These are phyloP conservation scores for Phytophthora sp. DNA, from an alignment of 352 stramenopile genomes.

Conservation along the genomic window DNA sequence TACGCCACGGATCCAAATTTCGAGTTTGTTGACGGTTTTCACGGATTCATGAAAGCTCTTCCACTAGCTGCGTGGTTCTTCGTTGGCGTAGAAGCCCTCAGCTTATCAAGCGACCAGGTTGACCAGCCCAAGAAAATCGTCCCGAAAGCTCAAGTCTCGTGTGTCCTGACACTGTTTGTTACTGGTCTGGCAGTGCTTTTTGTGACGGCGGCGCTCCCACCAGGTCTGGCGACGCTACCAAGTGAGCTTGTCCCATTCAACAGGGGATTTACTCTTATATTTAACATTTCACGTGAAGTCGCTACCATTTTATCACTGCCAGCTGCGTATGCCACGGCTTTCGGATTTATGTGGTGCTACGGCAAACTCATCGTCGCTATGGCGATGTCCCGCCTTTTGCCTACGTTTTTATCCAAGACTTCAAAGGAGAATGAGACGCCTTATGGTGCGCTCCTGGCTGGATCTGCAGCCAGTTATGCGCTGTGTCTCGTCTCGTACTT, in stretches of 20 bases:
- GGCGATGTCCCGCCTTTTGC: conserved; percentile 50
- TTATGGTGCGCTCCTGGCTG: conserved; percentile 28
- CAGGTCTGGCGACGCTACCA: conserved; percentile 27
- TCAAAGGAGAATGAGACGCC: conserved; percentile 28
- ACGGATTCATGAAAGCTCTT: conserved; percentile 40
- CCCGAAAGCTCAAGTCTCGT: conserved; percentile 47
- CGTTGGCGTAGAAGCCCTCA: conserved; percentile 50
- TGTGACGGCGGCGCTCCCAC: conserved; percentile 40
- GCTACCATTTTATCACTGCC: conserved; percentile 51
- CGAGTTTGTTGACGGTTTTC: conserved; percentile 26
- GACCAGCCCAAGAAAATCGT: conserved; percentile 48
- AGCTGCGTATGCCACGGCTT: conserved; percentile 54
- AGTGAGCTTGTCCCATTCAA: conserved; percentile 41
- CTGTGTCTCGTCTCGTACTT: conserved; percentile 45
- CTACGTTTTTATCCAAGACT: conserved; percentile 33
- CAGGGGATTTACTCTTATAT: conserved; percentile 42
- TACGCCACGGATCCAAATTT: conserved; percentile 16
- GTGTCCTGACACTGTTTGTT: conserved; percentile 43
- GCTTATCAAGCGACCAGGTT: conserved; percentile 40
- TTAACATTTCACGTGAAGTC: conserved; percentile 11
- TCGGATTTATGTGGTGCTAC: conserved; percentile 64
- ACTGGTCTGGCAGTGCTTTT: conserved; percentile 42
- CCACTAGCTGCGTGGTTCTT: conserved; percentile 53
- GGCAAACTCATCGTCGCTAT: conserved; percentile 57
- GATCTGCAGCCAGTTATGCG: conserved; percentile 39